These are phyloP conservation scores for Sugiyamaella japonica DNA, from an alignment of 1,139 yeast genomes.

Conservation along the genomic window DNA sequence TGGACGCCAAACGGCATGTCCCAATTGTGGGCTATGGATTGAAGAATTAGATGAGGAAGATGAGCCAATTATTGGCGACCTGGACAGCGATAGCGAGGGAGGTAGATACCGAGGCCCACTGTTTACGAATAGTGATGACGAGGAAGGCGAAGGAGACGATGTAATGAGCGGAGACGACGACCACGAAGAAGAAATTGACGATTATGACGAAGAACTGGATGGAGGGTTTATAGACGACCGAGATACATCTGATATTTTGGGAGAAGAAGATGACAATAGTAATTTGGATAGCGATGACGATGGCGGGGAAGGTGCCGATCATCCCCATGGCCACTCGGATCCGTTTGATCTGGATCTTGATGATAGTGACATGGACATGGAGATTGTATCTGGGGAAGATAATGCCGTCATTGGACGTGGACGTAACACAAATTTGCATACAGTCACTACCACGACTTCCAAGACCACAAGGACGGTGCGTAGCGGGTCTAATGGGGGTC, in stretches of 20 bases:
- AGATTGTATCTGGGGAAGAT: conserved; percentile 1
- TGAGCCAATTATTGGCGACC: conserved; percentile 13
- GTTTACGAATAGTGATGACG: conserved; percentile 12
- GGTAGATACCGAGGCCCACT: conserved; percentile 9
- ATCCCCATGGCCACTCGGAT: not conserved
- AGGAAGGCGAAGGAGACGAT: conserved; percentile 17
- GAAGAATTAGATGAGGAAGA: conserved; percentile 21
- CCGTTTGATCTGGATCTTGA: conserved; percentile 1
- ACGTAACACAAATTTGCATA: not conserved
- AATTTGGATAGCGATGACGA: not conserved
- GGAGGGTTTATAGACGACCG: conserved; percentile 19
- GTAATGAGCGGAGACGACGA: conserved; percentile 3
- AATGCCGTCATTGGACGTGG: conserved; percentile 7
- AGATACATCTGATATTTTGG: conserved; percentile 12
- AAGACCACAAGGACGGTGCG: no score
- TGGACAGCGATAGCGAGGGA: conserved; percentile 3
- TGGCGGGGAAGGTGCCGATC: not conserved
- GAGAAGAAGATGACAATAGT: conserved; percentile 3
- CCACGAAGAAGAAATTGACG: conserved; percentile 18
- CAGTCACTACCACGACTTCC: not conserved
- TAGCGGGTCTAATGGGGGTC: not conserved
- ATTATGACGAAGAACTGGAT: conserved; percentile 22
- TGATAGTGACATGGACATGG: conserved; percentile 8
- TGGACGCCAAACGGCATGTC: conserved; percentile 25
- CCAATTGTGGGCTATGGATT: conserved; percentile 27